Conservation (phyloP, 1,139 yeast genomes). For the Magnusiomyces tetraspermus region DNA sequence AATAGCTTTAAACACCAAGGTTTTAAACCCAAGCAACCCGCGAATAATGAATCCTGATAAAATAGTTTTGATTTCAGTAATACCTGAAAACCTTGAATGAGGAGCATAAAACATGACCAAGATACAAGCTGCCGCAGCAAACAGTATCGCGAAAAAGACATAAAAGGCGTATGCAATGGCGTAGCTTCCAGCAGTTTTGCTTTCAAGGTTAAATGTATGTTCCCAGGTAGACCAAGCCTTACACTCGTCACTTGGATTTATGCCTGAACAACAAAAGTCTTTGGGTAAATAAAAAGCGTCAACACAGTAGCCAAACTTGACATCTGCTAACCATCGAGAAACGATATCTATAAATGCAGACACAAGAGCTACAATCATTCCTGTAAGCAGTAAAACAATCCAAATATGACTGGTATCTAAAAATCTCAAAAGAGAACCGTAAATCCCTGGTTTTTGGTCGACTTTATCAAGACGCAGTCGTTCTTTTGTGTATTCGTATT, state of each 20-base stretch:
- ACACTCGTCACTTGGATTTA: constrained; percentile 29
- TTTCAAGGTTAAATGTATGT: constrained; percentile 22
- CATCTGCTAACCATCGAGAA: constrained; percentile 54
- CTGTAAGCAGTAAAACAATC: constrained; percentile 13
- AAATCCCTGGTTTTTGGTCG: constrained; percentile 16
- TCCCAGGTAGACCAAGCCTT: constrained; percentile 39
- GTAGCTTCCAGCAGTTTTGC: constrained; percentile 26
- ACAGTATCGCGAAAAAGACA: constrained; percentile 29
- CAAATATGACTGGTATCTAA: constrained; percentile 13
- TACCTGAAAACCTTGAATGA: constrained; percentile 52
- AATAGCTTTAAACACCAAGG: constrained; percentile 42
- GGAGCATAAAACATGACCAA: constrained; percentile 35
- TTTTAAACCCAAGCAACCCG: constrained; percentile 40
- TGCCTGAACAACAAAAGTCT: constrained; percentile 34
- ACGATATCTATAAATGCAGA: constrained; percentile 38
- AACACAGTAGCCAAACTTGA: constrained; percentile 44
- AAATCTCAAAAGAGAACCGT: constrained; percentile 14
- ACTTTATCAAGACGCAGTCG: constrained; percentile 19
- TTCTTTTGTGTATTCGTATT: constrained; percentile 32
- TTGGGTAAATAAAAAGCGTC: constrained; percentile 33
- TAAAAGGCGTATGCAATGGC: constrained; percentile 33
- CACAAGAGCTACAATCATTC: constrained; percentile 16
- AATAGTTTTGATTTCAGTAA: constrained; percentile 49
- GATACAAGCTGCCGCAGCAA: constrained; percentile 31
- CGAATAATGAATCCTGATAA: constrained; percentile 29